Percentiles rank a stretch among this genome's conserved stretches.
Evolutionary conservation across 192 early-diverging fungal genomes (phyloP).

Genomic region (Polychytrium aggregatum): DNA sequence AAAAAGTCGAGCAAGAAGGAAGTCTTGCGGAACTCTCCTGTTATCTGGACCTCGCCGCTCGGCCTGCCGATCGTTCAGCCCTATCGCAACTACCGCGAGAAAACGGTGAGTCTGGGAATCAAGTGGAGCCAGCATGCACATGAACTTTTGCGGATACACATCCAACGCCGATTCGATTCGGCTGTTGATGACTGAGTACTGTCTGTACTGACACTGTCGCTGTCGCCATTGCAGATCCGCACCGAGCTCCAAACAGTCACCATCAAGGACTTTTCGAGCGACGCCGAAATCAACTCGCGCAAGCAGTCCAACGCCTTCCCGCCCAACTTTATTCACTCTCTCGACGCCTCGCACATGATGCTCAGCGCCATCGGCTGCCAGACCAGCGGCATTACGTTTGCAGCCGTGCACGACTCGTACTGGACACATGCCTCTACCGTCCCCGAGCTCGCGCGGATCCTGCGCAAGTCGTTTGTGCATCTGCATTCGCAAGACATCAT

Average conservation of each 20-base stretch:
- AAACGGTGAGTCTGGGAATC: too few species aligned
- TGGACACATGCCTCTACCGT: slow-evolving; percentile 95
- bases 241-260: slow-evolving; percentile 73
- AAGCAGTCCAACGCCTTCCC: slow-evolving; percentile 97
- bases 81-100: slow-evolving; percentile 76
- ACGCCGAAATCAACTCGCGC: slow-evolving; percentile 70
- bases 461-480: slow-evolving; percentile 82
- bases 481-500: slow-evolving; percentile 79
- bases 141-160: too few species aligned
- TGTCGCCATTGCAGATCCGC: slow-evolving; percentile 35
- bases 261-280: slow-evolving; percentile 54
- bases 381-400: slow-evolving; percentile 67
- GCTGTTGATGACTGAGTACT: neutral
- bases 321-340: slow-evolving; percentile 96
- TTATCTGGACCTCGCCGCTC: slow-evolving; percentile 94
- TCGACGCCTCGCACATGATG: slow-evolving; percentile 96
- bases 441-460: slow-evolving; percentile 67
- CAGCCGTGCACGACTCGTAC: slow-evolving; percentile 95
- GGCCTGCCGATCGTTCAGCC: slow-evolving; percentile 92
- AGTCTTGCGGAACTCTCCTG: slow-evolving; percentile 30
- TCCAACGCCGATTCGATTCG: too few species aligned
- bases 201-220: too few species aligned
- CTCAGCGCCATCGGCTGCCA: slow-evolving; percentile 83
- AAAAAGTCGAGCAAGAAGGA: slow-evolving; percentile 3
- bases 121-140: too few species aligned